These are phyloP conservation scores for Colletotrichum sp. DNA, from an alignment of 2,329 filamentous ascomycete species.

Conservation along the genomic window DNA sequence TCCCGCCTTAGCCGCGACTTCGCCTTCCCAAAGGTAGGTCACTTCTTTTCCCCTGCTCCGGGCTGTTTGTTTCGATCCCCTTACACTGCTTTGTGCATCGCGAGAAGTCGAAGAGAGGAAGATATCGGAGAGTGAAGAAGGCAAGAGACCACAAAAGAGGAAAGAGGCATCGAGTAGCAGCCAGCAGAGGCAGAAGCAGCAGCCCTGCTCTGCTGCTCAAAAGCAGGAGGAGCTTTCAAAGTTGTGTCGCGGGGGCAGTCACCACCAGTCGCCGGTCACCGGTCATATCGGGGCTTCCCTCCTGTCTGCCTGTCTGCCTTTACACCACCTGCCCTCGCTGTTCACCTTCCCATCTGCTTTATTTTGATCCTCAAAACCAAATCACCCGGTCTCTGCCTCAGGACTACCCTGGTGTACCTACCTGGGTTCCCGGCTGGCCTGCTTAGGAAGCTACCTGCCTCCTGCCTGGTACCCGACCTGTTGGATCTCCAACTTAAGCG, in stretches of 20 bases:
- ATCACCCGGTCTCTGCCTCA: not conserved
- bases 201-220: not conserved
- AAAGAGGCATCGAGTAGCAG: not conserved
- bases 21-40: constrained; percentile 23
- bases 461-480: not conserved
- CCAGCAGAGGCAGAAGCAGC: not conserved
- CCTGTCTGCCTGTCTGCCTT: not conserved
- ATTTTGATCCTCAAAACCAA: not conserved
- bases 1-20: constrained; percentile 15
- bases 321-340: not conserved
- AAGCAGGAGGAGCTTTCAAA: not conserved
- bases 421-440: not conserved
- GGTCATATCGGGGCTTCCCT: not conserved
- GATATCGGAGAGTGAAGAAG: not conserved
- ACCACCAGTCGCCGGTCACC: not conserved
- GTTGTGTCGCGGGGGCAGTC: not conserved
- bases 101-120: not conserved
- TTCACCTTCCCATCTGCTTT: constrained; percentile 19
- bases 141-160: not conserved
- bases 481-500: constrained; percentile 17
- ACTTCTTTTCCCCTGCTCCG: not conserved
- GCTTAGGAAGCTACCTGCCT: not conserved
- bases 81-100: not conserved
- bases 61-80: not conserved
- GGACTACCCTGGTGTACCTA: not conserved